These are phyloP conservation scores for Trametopsis cervina DNA, from an alignment of 768 basidiomycete species.

Conservation along the genomic window DNA sequence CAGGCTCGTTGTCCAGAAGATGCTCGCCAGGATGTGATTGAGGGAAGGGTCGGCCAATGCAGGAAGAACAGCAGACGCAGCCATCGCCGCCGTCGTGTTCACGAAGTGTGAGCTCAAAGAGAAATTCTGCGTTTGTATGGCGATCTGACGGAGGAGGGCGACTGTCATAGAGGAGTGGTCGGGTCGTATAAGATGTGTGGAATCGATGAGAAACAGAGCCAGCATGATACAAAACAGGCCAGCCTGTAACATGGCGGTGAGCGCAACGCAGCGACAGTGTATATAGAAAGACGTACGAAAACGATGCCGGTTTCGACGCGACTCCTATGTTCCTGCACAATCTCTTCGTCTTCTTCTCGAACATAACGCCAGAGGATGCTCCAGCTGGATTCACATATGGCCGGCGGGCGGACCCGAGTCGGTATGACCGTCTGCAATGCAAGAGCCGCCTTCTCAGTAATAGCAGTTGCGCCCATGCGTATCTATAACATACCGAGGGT, in stretches of 20 bases:
- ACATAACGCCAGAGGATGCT: neutral
- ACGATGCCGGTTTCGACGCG: neutral
- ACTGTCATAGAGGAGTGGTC: neutral
- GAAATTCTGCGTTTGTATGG: slow-evolving; percentile 1
- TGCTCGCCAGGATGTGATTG: neutral
- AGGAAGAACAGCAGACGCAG: neutral
- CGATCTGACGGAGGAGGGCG: neutral
- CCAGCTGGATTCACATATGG: neutral
- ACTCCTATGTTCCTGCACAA: neutral
- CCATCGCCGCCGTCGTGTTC: neutral
- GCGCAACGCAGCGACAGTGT: neutral
- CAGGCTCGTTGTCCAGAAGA: neutral
- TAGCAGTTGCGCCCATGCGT: too few species aligned
- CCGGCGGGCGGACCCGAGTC: neutral
- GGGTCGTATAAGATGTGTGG: neutral
- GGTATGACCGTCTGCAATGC: too few species aligned
- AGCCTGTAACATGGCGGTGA: neutral
- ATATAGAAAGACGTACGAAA: neutral
- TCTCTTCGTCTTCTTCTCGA: neutral
- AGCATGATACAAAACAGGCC: neutral
- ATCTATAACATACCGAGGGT: too few species aligned
- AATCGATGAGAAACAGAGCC: neutral
- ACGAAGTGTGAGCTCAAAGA: neutral
- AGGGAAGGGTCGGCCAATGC: too few species aligned
- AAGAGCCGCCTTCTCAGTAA: too few species aligned